Evolutionary conservation across 306 rosid genomes (phyloP).

Genomic region (Cicer cuneatum): DNA sequence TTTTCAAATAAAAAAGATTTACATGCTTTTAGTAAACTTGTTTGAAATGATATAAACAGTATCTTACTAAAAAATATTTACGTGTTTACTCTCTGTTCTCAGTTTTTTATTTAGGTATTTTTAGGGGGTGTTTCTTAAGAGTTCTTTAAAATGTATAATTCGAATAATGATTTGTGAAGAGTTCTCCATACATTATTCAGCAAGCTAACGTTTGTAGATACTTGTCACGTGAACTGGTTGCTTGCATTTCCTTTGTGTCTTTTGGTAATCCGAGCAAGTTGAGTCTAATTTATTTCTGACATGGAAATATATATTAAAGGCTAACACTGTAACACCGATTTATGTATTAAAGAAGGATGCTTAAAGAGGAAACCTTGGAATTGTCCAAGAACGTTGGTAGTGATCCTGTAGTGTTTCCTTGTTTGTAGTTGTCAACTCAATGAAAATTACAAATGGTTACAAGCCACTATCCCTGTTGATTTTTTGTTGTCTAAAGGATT

Average conservation of each 20-base stretch:
- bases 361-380: neutral
- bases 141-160: conserved; percentile 7
- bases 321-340: neutral
- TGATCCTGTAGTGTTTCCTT: neutral
- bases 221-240: neutral
- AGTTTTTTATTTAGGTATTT: neutral
- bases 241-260: neutral
- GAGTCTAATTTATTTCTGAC: neutral
- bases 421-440: neutral
- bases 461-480: neutral
- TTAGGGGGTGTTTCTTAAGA: neutral
- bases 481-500: conserved; percentile 1
- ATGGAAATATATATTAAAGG: neutral
- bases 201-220: conserved; percentile 3
- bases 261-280: conserved; percentile 3
- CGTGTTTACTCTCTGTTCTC: neutral
- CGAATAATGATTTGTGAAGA: conserved; percentile 8
- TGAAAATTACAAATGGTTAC: no score
- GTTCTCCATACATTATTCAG: neutral
- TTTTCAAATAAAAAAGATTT: neutral
- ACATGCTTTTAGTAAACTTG: neutral
- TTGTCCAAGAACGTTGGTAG: neutral
- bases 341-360: conserved; percentile 16
- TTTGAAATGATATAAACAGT: neutral
- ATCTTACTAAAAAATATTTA: neutral